Base-by-base conservation (phyloP, 2,329 filamentous ascomycete genomes). In the Aspergillus japonicus region DNA sequence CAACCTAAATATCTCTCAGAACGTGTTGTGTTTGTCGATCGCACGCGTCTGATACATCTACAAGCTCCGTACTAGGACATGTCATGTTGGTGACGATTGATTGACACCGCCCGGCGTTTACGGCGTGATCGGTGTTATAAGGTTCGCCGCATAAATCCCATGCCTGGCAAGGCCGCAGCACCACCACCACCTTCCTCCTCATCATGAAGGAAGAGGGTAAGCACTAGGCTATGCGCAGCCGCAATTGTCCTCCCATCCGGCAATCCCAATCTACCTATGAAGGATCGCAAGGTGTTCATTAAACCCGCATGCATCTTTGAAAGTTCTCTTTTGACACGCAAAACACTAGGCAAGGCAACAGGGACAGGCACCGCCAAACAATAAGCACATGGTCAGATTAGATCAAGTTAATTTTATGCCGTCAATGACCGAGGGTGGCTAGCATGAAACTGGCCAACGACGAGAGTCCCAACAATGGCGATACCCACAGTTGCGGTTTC, bases 361-460 rank as follows among this genome's bases (percentile, higher is more conserved):
- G 21, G 44, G 52, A 52, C n/a, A 26, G 50, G 8, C 49, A 51
- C 39, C 11, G 21, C 23, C 14, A 12, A 47, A 49, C 31, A 48
- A 26, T 55, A 35, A 60, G 61, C 57, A 55, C 56, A 68, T 69
- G 69, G 67, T 85, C 83, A 83, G 83, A 85, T 85, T 85, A 85
- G 83, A 85, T 85, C 83, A 85, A 85, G 83, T 84, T 75, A 80
- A 80, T 75, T 57, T 50, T 77, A 59, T 62, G 68, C 81, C 78
- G 66, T 81, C 82, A 83, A 69, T 67, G 77, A 72, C 66, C 66
- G 61, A 50, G 53, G 56, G 58, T 59, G 57, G 51, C 51, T 63
- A 44, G 31, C 49, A 62, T 50, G 3, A 29, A 29, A 29, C 26
- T 29, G 24, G 42, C 42, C 66, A 60, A 67, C 63, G 8, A 66